Evolutionary conservation across 768 basidiomycete species (phyloP), one percentile per base, ranked within the genome.

Genomic region (Naganishia kalamii): DNA sequence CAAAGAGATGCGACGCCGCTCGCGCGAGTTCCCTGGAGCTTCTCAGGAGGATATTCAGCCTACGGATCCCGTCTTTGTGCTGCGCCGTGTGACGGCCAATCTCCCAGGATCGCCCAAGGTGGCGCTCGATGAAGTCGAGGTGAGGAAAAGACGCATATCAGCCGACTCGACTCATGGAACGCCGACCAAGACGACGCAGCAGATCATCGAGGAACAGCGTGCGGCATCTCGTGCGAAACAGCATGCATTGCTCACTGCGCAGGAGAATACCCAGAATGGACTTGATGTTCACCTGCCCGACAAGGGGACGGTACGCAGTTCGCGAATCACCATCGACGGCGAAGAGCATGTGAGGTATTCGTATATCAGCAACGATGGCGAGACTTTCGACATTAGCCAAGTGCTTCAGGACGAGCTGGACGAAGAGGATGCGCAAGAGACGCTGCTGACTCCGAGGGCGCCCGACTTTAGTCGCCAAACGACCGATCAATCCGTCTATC

Each of bases 191-290:
- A 67, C 61, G 29, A 46, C 49, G 25, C 89, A 90, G 68, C 92
- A 96, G 70, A 88, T 96, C 71, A 96, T 97, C 63, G 90, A 89
- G 13, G 92, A 92, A 5, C 94, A 97, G 74, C 85, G 93, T 5
- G 89, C 88, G 0, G 89, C 87, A 0, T 86, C 84, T 7, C 84
- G 90, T 12, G 93, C 92, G 0, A 93, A 86, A 67, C 93, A 88
- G 72, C 83, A 88, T 41, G 87, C 88, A 8, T 87, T 94, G 29
- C 85, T 96, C 27, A 88, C 88, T 12, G 86, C 92, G 0, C 89
- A 91, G 70, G 81, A 85, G 3, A 97, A 97, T 73, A 84, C 87
- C 0, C 83, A 88, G 19, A 86, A 90, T 47, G 94, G 94, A 0
- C 84, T 94, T 75, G 94, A 98, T 70, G 85, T 99, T 15, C 79